These are phyloP conservation scores for Sisymbrium altissimum DNA, from an alignment of 345 rosid genomes.

Conservation along the genomic window DNA sequence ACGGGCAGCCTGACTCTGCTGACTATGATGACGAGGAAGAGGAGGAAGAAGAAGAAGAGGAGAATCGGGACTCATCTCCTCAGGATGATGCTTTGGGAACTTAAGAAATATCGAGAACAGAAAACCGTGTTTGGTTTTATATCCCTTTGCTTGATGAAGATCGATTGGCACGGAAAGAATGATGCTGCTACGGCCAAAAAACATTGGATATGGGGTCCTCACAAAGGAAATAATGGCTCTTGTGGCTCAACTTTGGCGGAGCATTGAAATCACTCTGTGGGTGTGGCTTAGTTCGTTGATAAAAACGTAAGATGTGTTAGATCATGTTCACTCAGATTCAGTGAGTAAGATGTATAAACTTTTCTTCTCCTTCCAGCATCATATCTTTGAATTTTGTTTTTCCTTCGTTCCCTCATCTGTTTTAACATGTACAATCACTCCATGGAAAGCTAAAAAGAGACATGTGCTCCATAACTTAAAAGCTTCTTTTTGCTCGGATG, in stretches of 20 bases:
- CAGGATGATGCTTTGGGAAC: slow-evolving; percentile 52
- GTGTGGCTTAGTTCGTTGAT: slow-evolving; percentile 20
- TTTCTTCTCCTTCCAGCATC: slow-evolving; percentile 14
- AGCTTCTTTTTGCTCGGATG: background rate
- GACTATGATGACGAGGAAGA: slow-evolving; percentile 81
- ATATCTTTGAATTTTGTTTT: slow-evolving; percentile 1
- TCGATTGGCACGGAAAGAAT: background rate
- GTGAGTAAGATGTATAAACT: slow-evolving; percentile 12
- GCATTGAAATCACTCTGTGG: background rate
- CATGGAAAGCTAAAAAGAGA: background rate
- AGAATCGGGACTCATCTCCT: slow-evolving; percentile 58
- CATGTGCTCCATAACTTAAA: slow-evolving; percentile 4
- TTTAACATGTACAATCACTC: background rate
- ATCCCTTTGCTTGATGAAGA: background rate
- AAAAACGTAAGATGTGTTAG: slow-evolving; percentile 8
- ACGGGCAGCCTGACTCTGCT: slow-evolving; percentile 66
- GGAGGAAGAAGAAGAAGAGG: slow-evolving; percentile 49
- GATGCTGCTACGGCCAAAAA: slow-evolving; percentile 16
- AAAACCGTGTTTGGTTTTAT: background rate
- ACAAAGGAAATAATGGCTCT: slow-evolving; percentile 1
- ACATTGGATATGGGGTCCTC: background rate
- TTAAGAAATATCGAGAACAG: slow-evolving; percentile 17
- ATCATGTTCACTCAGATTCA: slow-evolving; percentile 10
- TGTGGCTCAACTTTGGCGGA: slow-evolving; percentile 15
- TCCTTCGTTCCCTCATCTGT: background rate